Evolutionary conservation across 257 asterid species (phyloP).

Genomic region (Knoxia roxburghii): DNA sequence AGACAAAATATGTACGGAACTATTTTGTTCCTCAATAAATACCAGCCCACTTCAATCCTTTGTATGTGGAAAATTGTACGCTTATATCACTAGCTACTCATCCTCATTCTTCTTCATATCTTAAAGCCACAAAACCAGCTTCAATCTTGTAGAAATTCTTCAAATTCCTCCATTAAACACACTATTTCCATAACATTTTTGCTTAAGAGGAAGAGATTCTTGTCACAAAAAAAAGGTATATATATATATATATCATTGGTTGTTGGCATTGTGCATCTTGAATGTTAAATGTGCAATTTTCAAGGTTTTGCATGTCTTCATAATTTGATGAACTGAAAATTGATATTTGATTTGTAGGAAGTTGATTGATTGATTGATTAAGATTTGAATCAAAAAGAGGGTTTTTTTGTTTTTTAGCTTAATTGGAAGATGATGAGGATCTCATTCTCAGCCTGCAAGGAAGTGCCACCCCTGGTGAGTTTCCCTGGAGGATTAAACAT

Average conservation of each 20-base stretch:
- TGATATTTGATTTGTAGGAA: not conserved
- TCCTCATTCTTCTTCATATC: not conserved
- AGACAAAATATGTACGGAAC: constrained; percentile 17
- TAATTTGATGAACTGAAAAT: not conserved
- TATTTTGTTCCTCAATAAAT: constrained; percentile 14
- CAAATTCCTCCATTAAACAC: too few species aligned
- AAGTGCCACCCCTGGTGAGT: constrained; percentile 38
- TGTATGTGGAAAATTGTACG: constrained; percentile 9
- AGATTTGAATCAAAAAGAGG: too few species aligned
- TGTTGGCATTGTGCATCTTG: not conserved
- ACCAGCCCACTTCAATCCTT: constrained; percentile 14
- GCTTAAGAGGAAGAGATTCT: not conserved
- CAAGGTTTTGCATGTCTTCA: not conserved
- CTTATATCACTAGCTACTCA: not conserved
- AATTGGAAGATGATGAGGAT: constrained; percentile 17
- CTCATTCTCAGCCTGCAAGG: constrained; percentile 42
- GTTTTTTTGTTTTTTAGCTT: too few species aligned
- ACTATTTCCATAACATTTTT: not conserved
- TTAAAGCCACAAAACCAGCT: constrained; percentile 11
- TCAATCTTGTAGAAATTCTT: not conserved
- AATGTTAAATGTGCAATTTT: not conserved
- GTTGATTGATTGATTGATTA: too few species aligned
- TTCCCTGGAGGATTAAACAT: constrained; percentile 52
- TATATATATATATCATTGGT: too few species aligned
- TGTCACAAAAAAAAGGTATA: constrained; percentile 7